A percentile compares a stretch with the other conserved stretches of the same genome.
Evolutionary conservation across 2,329 filamentous ascomycete genomes (phyloP).

Genomic region (Colletotrichum tofieldiae): DNA sequence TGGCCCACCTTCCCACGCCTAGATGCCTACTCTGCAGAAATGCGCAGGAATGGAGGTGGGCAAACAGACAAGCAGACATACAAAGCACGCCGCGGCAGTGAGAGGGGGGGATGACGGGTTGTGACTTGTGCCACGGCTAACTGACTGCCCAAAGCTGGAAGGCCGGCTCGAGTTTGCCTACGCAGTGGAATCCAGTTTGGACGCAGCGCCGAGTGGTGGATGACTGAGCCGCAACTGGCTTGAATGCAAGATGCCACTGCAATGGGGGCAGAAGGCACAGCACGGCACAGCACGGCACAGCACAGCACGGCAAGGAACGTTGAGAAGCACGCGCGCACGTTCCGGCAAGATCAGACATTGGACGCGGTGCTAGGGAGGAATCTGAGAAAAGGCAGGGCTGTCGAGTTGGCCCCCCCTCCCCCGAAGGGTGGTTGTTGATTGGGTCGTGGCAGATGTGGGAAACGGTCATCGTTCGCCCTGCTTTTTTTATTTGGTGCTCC

Average conservation of each 20-base stretch:
- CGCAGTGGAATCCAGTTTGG: background rate
- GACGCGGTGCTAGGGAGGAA: background rate
- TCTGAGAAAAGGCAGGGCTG: slow-evolving; percentile 36
- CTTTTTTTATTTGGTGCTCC: slow-evolving; percentile 10
- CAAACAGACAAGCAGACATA: background rate
- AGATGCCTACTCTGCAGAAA: background rate
- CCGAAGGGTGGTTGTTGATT: slow-evolving; percentile 25
- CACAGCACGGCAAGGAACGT: background rate
- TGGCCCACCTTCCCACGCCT: background rate
- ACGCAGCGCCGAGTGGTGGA: background rate
- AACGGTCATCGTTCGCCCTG: slow-evolving; percentile 42
- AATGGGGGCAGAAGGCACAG: background rate
- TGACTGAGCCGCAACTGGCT: background rate
- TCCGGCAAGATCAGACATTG: background rate
- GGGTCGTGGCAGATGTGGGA: slow-evolving; percentile 21
- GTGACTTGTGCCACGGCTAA: background rate
- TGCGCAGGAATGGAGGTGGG: background rate
- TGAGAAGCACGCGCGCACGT: background rate
- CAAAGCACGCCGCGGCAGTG: too few species aligned
- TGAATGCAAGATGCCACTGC: background rate
- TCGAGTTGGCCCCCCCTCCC: slow-evolving; percentile 6
- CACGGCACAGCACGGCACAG: background rate
- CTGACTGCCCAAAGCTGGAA: background rate
- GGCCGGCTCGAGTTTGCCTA: background rate
- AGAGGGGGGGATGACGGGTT: background rate